phyloP scores from a whole-genome alignment of 306 rosid species.

The Carpinus fangiana region DNA sequence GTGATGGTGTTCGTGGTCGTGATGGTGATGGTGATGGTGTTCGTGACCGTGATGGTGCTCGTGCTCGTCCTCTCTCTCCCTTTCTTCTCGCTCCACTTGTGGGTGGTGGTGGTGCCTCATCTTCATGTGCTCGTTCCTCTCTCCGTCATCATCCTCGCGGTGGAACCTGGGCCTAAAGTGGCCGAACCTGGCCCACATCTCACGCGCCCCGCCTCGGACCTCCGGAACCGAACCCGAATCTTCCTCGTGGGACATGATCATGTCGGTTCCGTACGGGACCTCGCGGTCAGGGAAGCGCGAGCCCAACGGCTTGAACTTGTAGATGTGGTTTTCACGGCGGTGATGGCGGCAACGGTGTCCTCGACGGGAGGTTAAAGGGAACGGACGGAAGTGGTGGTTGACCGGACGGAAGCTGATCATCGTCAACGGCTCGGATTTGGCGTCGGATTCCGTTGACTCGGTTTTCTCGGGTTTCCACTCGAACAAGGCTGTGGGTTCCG shows the following conservation, averaged over 20 bases:
- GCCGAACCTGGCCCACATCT: constrained; percentile 36
- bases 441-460: background rate
- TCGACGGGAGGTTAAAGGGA: constrained; percentile 34
- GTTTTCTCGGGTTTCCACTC: background rate
- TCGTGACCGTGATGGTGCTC: constrained; percentile 1
- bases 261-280: constrained; percentile 36
- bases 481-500: constrained; percentile 2
- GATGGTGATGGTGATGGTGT: background rate
- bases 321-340: background rate
- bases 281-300: constrained; percentile 23
- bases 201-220: constrained; percentile 16
- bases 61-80: constrained; percentile 11
- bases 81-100: background rate
- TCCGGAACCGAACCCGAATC: constrained; percentile 4
- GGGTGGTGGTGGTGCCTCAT: constrained; percentile 29
- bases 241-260: constrained; percentile 26
- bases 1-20: background rate
- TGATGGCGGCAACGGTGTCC: constrained; percentile 38
- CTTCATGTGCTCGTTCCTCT: constrained; percentile 21
- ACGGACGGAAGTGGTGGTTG: constrained; percentile 47
- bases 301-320: constrained; percentile 31
- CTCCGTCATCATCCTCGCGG: constrained; percentile 18
- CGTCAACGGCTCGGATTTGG: constrained; percentile 33
- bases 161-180: constrained; percentile 27
- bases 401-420: constrained; percentile 44